A percentile compares a stretch with the other conserved stretches of the same genome.
These are phyloP conservation scores for Calonectria ilicicola DNA, from an alignment of 2,329 filamentous ascomycete genomes.

Conservation along the genomic window DNA sequence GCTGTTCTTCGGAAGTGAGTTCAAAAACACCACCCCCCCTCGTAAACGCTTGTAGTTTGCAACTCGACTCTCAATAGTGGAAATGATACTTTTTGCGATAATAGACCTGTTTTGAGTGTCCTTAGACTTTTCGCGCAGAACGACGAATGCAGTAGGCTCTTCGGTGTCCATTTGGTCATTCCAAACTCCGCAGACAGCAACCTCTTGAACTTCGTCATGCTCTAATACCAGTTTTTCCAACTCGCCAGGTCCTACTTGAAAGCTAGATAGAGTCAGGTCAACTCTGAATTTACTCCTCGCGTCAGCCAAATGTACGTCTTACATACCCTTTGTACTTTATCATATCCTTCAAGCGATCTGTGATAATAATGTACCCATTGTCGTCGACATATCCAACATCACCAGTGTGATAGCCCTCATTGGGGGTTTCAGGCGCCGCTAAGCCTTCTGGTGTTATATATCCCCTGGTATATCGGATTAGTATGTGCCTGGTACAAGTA, in stretches of 20 bases:
- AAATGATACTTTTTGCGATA: background rate
- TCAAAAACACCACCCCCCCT: background rate
- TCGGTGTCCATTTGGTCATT: background rate
- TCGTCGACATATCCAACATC: background rate
- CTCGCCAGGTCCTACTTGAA: background rate
- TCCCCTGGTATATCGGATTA: background rate
- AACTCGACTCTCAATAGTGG: background rate
- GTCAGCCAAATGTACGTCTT: background rate
- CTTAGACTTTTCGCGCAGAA: background rate
- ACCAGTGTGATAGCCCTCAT: background rate
- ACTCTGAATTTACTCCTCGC: background rate
- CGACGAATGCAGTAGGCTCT: background rate
- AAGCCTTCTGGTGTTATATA: background rate
- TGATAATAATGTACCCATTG: background rate
- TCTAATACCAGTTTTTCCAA: background rate
- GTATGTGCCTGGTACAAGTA: background rate
- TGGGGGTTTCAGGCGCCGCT: background rate
- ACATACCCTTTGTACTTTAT: background rate
- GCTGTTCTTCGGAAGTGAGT: background rate
- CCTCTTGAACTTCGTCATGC: background rate
- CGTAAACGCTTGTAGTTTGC: background rate
- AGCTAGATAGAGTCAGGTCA: background rate
- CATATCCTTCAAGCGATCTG: background rate
- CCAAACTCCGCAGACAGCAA: background rate
- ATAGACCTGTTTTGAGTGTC: background rate